Base-by-base conservation (phyloP, 164 flowering plant genomes). In the Pachysandra terminalis region DNA sequence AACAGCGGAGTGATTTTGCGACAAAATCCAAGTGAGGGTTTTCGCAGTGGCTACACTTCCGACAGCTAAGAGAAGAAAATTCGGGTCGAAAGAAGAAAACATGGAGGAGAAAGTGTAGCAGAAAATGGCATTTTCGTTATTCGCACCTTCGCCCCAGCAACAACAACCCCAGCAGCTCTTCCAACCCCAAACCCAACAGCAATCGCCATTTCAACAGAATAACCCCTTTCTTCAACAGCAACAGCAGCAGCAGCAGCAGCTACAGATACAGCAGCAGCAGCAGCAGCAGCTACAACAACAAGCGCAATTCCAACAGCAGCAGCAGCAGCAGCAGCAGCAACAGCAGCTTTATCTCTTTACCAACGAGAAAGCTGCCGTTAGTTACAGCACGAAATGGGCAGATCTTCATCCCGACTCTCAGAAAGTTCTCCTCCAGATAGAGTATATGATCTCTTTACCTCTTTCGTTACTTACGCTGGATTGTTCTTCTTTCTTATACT, bases 391-490 rank as follows among this genome's bases (percentile, higher is more conserved):
- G 37, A 93, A 88, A 69, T 96, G 97, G 99, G 84, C 87, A 0
- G 99, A 96, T 80, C 93, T 96, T 25, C 99, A 96, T 61, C 97
- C 98, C 0, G 99, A 96, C 64, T 92, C 98, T 17, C 98, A 89
- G 80, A 96, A 93, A 68, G 7, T 85, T 58, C 92, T 96, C 7
- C 87, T 87, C 21, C 88, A 86, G 72, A 93, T 96, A 51, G 99
- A 93, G 99, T 95, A 76, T 22, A 67, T 27, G 60, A 25, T 58
- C 28, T 27, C 49, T 27, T 32, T 52, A 9, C 41, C 41, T 56
- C 17, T 62, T 19, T 51, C 24, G 28, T 3, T 7, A 32, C 37
- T 32, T 32, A 32, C 17, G 13, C 57, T 21, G 48, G 17, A 40
- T 65, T 9, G 15, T 37, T 37, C 21, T 23, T n/a, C 9, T 24